Evolutionary conservation across 495 filamentous ascomycete genomes (phyloP).

Genomic region (Penicillium paradoxum): DNA sequence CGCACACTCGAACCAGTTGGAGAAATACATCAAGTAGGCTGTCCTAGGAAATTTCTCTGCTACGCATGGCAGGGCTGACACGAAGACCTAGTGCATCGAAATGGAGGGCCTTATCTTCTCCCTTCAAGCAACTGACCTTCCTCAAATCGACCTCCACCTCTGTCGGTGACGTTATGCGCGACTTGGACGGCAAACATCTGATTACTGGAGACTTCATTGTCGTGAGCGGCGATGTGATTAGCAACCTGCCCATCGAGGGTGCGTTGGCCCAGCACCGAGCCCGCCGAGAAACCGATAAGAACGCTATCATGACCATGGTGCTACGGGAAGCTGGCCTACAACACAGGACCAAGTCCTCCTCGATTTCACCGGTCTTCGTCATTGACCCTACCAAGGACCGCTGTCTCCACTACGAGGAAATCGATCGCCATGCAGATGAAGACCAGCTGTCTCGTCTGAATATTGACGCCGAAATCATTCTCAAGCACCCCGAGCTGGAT

Average conservation of each 20-base stretch:
- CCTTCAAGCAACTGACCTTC: slow-evolving; percentile 77
- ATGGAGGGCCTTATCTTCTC: slow-evolving; percentile 68
- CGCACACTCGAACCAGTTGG: slow-evolving; percentile 83
- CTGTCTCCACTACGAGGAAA: slow-evolving; percentile 91
- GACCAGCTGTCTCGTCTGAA: slow-evolving; percentile 52
- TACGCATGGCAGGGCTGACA: slow-evolving; percentile 7
- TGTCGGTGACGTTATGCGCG: slow-evolving; percentile 90
- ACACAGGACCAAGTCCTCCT: slow-evolving; percentile 70
- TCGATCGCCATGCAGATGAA: slow-evolving; percentile 35
- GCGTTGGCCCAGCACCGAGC: slow-evolving; percentile 75
- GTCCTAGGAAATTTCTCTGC: background rate
- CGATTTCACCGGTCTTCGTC: slow-evolving; percentile 75
- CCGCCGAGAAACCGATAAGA: slow-evolving; percentile 78
- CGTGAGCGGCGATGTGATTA: slow-evolving; percentile 90
- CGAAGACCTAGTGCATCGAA: slow-evolving; percentile 49
- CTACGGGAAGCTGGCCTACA: slow-evolving; percentile 68
- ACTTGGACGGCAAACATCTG: slow-evolving; percentile 80
- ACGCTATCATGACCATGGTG: slow-evolving; percentile 98
- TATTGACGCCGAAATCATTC: slow-evolving; percentile 69
- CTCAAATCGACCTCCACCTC: slow-evolving; percentile 84
- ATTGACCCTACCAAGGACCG: slow-evolving; percentile 74
- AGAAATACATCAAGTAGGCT: slow-evolving; percentile 68
- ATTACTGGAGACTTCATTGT: slow-evolving; percentile 89
- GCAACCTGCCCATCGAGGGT: slow-evolving; percentile 77
- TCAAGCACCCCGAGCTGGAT: slow-evolving; percentile 62